These are phyloP conservation scores for Solanum rostratum DNA, from an alignment of 257 asterid genomes.

Conservation along the genomic window DNA sequence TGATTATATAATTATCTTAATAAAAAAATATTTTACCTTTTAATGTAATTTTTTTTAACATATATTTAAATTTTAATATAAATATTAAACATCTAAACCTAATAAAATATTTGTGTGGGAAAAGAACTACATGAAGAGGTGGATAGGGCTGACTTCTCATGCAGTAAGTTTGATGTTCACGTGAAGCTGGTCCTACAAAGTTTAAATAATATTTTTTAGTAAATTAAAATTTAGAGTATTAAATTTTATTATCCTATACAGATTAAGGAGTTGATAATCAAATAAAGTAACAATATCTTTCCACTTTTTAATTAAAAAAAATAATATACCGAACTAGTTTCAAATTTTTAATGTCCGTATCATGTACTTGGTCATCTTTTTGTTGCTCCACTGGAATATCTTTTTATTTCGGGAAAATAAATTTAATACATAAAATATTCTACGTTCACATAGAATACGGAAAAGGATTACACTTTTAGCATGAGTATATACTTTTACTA, in stretches of 20 bases:
- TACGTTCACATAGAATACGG: rapidly evolving
- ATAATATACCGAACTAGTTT: constrained; percentile 18
- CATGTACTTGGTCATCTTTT: constrained; percentile 43
- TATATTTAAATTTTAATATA: background rate
- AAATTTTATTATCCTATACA: constrained; percentile 20
- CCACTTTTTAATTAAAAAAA: background rate
- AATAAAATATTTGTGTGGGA: constrained; percentile 1
- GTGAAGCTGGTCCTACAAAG: constrained; percentile 77
- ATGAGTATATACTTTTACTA: background rate
- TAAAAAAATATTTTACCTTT: rapidly evolving
- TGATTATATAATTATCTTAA: background rate
- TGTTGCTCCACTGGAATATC: background rate
- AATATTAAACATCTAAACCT: background rate
- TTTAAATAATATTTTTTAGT: constrained; percentile 12
- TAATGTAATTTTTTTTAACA: background rate
- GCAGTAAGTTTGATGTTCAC: constrained; percentile 52
- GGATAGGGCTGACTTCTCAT: constrained; percentile 50
- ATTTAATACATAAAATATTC: background rate
- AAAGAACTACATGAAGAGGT: constrained; percentile 9
- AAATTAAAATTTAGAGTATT: constrained; percentile 17
- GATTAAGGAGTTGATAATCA: constrained; percentile 27
- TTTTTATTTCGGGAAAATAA: background rate
- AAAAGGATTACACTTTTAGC: background rate
- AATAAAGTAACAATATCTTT: constrained; percentile 19
- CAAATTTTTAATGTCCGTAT: constrained; percentile 17